These are phyloP conservation scores for Cryptosporidium sp. DNA, from an alignment of 169 alveolate genomes.

Conservation along the genomic window DNA sequence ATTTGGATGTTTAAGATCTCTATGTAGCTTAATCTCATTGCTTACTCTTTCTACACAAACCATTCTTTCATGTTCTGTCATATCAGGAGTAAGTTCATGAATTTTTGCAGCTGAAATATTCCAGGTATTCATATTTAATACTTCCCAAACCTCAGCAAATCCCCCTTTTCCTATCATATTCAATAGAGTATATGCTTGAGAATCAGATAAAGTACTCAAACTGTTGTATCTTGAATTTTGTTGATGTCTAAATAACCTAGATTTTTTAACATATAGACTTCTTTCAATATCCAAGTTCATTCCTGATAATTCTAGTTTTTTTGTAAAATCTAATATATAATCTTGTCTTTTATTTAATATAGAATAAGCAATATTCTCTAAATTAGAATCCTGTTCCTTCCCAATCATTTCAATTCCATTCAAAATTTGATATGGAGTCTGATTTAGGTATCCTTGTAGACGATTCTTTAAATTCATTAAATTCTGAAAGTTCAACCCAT, in stretches of 20 bases:
- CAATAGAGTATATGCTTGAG: conserved; percentile 78
- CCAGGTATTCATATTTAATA: conserved; percentile 87
- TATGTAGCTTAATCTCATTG: conserved; percentile 89
- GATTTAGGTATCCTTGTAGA: conserved; percentile 9
- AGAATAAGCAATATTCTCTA: background rate
- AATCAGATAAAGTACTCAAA: conserved; percentile 46
- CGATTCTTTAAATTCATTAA: conserved; percentile 28
- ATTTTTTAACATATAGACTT: conserved; percentile 60
- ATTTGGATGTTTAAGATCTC: conserved; percentile 87
- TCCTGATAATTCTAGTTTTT: conserved; percentile 15
- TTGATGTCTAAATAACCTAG: conserved; percentile 59
- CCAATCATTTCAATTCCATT: conserved; percentile 5
- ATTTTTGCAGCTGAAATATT: conserved; percentile 90
- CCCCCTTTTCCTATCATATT: conserved; percentile 93
- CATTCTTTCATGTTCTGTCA: conserved; percentile 86
- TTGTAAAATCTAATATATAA: conserved; percentile 2
- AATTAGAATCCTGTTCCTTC: background rate
- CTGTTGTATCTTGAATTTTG: conserved; percentile 57
- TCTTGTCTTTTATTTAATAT: conserved; percentile 38
- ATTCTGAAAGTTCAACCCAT: conserved; percentile 48
- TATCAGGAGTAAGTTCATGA: conserved; percentile 87
- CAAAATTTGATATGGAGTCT: conserved; percentile 34
- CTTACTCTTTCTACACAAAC: conserved; percentile 89
- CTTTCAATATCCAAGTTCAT: conserved; percentile 51
- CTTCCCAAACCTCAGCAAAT: conserved; percentile 93